Conservation (phyloP, 2,329 filamentous ascomycete genomes). For the Botrytis sinoallii region DNA sequence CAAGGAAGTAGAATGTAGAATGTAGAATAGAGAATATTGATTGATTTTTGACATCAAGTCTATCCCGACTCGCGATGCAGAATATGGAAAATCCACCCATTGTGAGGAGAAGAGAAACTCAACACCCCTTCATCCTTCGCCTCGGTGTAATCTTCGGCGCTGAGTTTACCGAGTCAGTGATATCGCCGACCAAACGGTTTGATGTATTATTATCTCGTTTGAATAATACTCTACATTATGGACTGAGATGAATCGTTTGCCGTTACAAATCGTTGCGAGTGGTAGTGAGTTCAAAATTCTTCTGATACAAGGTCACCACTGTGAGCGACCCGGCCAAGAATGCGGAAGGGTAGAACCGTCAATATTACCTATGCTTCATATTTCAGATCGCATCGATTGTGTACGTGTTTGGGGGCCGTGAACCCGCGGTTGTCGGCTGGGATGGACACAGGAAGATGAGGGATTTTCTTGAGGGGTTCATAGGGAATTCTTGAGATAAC, state of each 20-base stretch:
- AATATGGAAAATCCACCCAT: neutral
- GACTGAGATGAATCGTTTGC: neutral
- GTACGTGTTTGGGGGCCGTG: neutral
- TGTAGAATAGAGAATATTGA: neutral
- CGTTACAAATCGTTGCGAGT: neutral
- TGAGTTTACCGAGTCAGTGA: neutral
- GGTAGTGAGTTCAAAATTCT: neutral
- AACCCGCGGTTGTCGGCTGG: neutral
- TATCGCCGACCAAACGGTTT: slow-evolving; percentile 13
- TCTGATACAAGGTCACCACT: neutral
- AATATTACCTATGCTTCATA: neutral
- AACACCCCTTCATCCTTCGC: slow-evolving; percentile 6
- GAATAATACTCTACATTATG: neutral
- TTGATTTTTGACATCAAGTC: neutral
- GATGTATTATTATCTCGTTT: neutral
- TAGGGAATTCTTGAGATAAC: neutral
- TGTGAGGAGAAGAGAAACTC: neutral
- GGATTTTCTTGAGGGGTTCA: neutral
- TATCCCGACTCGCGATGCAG: neutral
- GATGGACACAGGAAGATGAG: neutral
- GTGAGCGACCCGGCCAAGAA: neutral
- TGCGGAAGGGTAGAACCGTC: neutral
- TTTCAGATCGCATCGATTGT: neutral
- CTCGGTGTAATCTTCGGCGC: slow-evolving; percentile 7
- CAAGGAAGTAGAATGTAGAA: neutral